Base-by-base conservation (phyloP, 441 rosid genomes). In the Gossypium gossypioides region DNA sequence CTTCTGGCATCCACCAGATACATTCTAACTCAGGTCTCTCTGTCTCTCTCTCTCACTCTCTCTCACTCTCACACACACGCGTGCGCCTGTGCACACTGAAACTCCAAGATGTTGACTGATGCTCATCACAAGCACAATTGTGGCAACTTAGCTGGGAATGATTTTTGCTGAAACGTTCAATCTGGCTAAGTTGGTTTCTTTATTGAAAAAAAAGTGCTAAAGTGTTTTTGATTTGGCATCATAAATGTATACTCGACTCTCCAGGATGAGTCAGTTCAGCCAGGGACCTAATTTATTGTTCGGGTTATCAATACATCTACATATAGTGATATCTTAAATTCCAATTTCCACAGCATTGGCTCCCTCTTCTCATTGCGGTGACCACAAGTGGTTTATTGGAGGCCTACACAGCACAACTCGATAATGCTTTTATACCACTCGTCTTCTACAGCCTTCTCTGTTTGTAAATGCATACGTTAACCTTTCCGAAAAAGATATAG, bases 381-480 rank as follows among this genome's bases (percentile, higher is more conserved):
- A 86, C 83, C 19, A 81, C 85, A 12, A 95, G 95, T 9, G 95
- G 98, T 52, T 80, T 91, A 83, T 83, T 95, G 84, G 99, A 92
- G 84, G 99, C 99, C 52, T 92, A 92, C 86, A 95, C 98, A 6
- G 81, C 98, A 8, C 98, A 92, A 70, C 88, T 91, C 25, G 98
- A 95, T 78, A 95, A 95, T 50, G 98, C 99, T 46, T 95, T 92
- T 82, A 86, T 95, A 76, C 97, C 98, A 40, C 96, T 95, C 0
- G 84, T 95, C 79, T 95, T 92, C 87, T 95, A 91, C 84, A 83
- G 97, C 76, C 99, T 92, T 70, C 92, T 92, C 78, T 92, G 95
- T 76, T 78, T 92, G 81, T 95, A 84, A 76, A 40, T 76, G 80
- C 79, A 50, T 13, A 64, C 29, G 61, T 58, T 69, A 51, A 9